Percentiles rank a stretch among this genome's conserved stretches.
Conservation (phyloP, 352 stramenopile species). For the Lagenidium sp. region DNA sequence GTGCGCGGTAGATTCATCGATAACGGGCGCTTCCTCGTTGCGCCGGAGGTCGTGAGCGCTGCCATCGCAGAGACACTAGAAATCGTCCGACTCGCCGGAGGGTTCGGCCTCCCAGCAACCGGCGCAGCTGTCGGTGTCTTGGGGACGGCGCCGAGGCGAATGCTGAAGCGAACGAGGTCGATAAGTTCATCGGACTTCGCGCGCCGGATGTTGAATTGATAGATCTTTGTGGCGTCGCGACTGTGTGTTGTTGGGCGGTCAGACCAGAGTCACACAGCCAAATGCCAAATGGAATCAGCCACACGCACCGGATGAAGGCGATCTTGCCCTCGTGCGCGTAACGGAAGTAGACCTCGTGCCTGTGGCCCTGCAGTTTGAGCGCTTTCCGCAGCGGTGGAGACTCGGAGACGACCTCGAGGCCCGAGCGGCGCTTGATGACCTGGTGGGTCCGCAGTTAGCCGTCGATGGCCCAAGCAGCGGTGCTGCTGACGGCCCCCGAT, state of each 20-base stretch:
- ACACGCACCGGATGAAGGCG: constrained; percentile 47
- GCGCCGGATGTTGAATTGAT: constrained; percentile 58
- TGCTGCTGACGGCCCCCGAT: no score
- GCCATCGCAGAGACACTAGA: no score
- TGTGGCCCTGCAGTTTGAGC: constrained; percentile 31
- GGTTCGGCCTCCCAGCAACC: background rate
- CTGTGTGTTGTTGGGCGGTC: constrained; percentile 5
- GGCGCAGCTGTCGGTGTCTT: constrained; percentile 15
- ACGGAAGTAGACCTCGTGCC: constrained; percentile 65
- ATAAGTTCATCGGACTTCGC: constrained; percentile 30
- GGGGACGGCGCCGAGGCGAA: constrained; percentile 35
- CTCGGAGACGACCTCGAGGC: constrained; percentile 42
- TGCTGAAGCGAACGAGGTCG: constrained; percentile 34
- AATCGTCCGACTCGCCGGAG: background rate
- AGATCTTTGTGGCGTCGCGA: constrained; percentile 30
- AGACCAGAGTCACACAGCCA: background rate
- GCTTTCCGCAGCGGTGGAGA: constrained; percentile 41
- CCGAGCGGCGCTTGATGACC: constrained; percentile 37
- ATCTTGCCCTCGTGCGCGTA: constrained; percentile 48
- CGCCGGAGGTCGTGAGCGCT: no score
- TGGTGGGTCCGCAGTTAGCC: no score
- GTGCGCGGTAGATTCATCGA: background rate
- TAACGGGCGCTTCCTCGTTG: no score
- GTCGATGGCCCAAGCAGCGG: constrained; percentile 7
- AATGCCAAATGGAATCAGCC: background rate